Conservation (phyloP, 768 basidiomycete genomes). For the Calocybe cyanea region DNA sequence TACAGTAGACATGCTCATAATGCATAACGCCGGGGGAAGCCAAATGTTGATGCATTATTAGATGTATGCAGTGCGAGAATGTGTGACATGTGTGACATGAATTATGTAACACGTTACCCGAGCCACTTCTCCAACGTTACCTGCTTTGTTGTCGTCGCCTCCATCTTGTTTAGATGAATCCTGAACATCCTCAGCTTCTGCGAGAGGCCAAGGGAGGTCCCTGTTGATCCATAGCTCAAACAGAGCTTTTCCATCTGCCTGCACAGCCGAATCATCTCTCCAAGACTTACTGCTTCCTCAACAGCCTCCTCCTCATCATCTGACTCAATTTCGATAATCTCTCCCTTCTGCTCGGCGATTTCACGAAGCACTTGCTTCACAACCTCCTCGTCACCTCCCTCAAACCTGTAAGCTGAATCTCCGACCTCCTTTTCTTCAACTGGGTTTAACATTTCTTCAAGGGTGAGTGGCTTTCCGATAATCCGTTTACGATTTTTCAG, state of each 20-base stretch:
- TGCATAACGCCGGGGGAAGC: too few species aligned
- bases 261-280: slow-evolving; percentile 7
- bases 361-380: neutral
- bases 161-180: too few species aligned
- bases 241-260: slow-evolving; percentile 6
- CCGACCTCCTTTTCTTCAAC: neutral
- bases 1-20: too few species aligned
- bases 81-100: too few species aligned
- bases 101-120: too few species aligned
- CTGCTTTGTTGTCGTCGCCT: too few species aligned
- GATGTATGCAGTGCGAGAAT: too few species aligned
- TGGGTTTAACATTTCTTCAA: neutral
- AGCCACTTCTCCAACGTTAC: too few species aligned
- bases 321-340: neutral
- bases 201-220: slow-evolving; percentile 6
- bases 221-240: slow-evolving; percentile 3
- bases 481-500: neutral
- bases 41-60: too few species aligned
- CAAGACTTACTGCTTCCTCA: neutral
- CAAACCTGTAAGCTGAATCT: neutral
- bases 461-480: neutral
- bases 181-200: slow-evolving; percentile 5
- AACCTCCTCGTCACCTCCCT: neutral
- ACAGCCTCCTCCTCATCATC: slow-evolving; percentile 2
- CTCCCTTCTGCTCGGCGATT: neutral